Evolutionary conservation across 345 rosid species (phyloP).

Genomic region (Clarkia xantiana): DNA sequence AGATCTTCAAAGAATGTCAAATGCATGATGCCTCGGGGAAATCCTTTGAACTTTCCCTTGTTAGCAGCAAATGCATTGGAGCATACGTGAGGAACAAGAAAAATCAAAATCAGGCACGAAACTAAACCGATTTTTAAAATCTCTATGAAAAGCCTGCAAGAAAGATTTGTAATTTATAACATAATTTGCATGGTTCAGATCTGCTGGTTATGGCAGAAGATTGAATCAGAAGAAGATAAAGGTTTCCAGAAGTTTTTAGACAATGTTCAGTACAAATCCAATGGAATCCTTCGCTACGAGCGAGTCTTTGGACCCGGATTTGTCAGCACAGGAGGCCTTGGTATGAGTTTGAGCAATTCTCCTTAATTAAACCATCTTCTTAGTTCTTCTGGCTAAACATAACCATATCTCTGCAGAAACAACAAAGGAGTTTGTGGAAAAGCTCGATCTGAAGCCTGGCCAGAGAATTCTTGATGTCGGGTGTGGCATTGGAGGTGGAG

Average conservation of each 20-base stretch:
- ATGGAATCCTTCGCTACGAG: conserved; percentile 78
- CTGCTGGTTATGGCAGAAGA: conserved; percentile 91
- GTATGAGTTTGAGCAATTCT: conserved; percentile 1
- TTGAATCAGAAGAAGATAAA: conserved; percentile 52
- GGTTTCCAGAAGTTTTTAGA: conserved; percentile 89
- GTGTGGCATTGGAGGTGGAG: conserved; percentile 97
- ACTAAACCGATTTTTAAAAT: conserved; percentile 4
- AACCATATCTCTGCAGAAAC: conserved; percentile 37
- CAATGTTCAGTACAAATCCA: conserved; percentile 73
- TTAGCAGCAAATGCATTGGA: conserved; percentile 81
- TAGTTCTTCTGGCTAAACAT: not conserved
- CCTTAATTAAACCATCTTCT: no score
- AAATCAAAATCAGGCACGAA: conserved; percentile 77
- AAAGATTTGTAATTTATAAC: not conserved
- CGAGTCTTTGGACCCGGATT: conserved; percentile 81
- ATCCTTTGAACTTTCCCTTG: conserved; percentile 59
- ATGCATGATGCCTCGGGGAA: conserved; percentile 38
- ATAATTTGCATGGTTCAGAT: conserved; percentile 35
- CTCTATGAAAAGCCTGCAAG: no score
- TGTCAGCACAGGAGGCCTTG: conserved; percentile 79
- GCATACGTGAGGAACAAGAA: conserved; percentile 89
- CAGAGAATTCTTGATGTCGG: conserved; percentile 96
- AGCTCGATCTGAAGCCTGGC: conserved; percentile 72
- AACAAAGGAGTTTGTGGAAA: conserved; percentile 81
- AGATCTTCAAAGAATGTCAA: conserved; percentile 74